Base-by-base conservation (phyloP, 202 grass and related monocot genomes). In the Zizania palustris region DNA sequence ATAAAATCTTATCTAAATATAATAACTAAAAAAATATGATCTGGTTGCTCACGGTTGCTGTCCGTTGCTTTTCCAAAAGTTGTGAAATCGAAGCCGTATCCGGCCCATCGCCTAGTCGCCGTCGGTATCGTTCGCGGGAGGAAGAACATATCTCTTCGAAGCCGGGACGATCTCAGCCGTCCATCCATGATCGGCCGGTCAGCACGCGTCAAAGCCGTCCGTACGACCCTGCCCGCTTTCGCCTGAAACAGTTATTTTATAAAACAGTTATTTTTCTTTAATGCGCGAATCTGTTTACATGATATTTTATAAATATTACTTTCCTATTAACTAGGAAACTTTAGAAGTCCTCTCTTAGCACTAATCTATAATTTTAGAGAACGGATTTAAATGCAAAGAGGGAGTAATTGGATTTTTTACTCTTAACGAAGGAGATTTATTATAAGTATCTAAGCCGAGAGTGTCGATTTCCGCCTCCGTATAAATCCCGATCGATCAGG, bases 401-500 rank as follows among this genome's bases (percentile, higher is more conserved):
- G 28, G 28, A 28, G 28, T 28, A 28, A 28, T 28, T 28, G n/a
- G 28, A 28, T 28, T 28, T 28, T 28, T 28, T 28, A 28, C 28
- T 28, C 28, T 28, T 28, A 28, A 54, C 8, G 15, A 8, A 54
- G 8, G 16, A n/a, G 16, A 7, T 8, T 54, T 54, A n/a, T n/a
- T n/a, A 19, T n/a, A 19, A 19, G 16, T 19, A 6, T 8, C 50
- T 54, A 54, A 54, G 50, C 50, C 16, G 50, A 38, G 49, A 40
- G 38, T 79, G 76, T 42, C 33, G 19, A 33, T 67, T 42, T 18
- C 40, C n/a, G 9, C 38, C 44, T 68, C 61, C 69, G 50, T 54
- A 83, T 79, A 87, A 83, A 78, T 6, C 45, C 74, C 42, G 51
- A 7, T n/a, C n/a, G n/a, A n/a, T 38, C 21, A 67, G 50, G 60